Evolutionary conservation across 257 asterid species (phyloP), one percentile per base, ranked within the genome.

Genomic region (Lantana camara): DNA sequence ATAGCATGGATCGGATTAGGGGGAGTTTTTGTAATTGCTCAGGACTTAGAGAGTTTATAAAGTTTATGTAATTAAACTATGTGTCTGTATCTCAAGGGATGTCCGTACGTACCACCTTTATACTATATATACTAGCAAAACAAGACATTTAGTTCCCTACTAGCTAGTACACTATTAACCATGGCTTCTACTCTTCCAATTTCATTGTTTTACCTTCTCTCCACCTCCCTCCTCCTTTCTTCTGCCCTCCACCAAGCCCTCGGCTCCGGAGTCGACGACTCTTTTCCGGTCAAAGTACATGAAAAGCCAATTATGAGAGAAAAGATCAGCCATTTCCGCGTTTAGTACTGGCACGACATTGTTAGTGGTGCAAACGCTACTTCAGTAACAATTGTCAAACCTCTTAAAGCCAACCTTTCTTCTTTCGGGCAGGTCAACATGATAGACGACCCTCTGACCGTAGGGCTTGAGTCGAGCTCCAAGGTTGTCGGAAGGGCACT

Each of bases 391-490:
- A 22, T 81, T 9, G 62, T 78, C 14, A 60, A 61, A 7, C 54
- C 83, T 3, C 64, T 72, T 4, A 49, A 20, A 0, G 1, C 8
- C 1, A 53, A n/a, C n/a, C n/a, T n/a, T n/a, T n/a, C 14, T 1
- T 75, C 71, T 0, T 84, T 84, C 41, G 87, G 87, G 1, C 7
- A 0, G 13, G 51, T 81, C 47, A 74, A 41, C 62, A 80, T 85
- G 85, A 82, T 85, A 0, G 94, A 85, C 72, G 70, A 80, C 60
- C 82, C 84, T 9, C 44, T 85, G 9, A 85, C 94, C 14, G 8
- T 64, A 1, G 80, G 80, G 19, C 84, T 84, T 24, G 68, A 80
- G 0, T n/a, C 79, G 70, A 45, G 73, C 62, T 82, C 94, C 35
- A 65, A 54, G 60, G 27, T 38, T 0, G 82, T 77, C 5, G 93